Evolutionary conservation across 495 filamentous ascomycete genomes (phyloP), one percentile per base, ranked within the genome.

Genomic region (Elaphomyces granulatus): DNA sequence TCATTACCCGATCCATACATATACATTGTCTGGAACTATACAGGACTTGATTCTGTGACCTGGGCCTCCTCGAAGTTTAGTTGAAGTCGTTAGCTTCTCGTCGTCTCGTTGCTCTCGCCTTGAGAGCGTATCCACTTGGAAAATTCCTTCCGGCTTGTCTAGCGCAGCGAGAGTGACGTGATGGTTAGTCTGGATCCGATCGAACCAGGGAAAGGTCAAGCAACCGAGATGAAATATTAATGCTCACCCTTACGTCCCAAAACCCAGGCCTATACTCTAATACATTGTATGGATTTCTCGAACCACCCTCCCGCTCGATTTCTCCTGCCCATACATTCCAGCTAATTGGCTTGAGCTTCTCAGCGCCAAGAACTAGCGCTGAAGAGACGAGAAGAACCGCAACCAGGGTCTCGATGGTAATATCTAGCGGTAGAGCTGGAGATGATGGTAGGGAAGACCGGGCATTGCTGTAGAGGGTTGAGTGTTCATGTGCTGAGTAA

Each of bases 401-500:
- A 7, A 78, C 53, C 33, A 84, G 62, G 39, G 70, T 69, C 45
- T 81, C 81, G 38, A 74, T 64, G 19, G 81, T 55, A 40, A 85
- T 62, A 36, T 88, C 84, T n/a, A 79, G 60, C 1, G 83, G 83
- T 0, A 88, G 67, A 32, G 45, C 3, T 7, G 40, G 31, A 16
- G 41, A 51, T 41, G 60, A 50, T 30, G 62, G 50, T 7, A 69
- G 51, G 17, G 72, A 68, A 37, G 70, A 56, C 38, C 65, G 45
- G 21, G 71, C 62, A 47, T 67, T 71, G 34, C 77, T 72, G 50
- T 72, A 72, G 37, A 87, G 70, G 10, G 77, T 66, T 31, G 81
- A 78, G 56, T 87, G 80, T 59, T 92, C 84, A 47, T 87, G 78
- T 31, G 84, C 82, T 38, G 84, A 92, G 60, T 87, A 92, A 55